These are phyloP conservation scores for Endocladia muricata DNA, from an alignment of 31 red algal species.

Conservation along the genomic window DNA sequence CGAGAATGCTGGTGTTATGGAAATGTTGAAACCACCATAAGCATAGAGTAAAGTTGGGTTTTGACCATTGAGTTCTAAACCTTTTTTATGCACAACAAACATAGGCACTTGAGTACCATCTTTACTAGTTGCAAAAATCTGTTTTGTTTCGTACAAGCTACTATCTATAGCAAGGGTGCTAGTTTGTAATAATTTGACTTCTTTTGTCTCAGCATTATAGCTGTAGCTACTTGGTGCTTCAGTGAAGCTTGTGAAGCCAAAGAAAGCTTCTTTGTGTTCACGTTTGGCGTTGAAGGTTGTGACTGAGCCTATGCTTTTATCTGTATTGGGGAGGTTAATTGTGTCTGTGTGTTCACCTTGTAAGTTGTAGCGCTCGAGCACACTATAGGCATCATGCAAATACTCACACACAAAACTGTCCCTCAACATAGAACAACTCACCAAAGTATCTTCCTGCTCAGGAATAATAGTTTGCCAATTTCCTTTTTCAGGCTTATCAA, in stretches of 20 bases:
- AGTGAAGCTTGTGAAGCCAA: neutral
- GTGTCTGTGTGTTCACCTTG: neutral
- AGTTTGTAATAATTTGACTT: neutral
- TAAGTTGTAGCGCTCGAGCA: neutral
- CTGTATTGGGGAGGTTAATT: slow-evolving; percentile 13
- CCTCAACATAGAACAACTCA: neutral
- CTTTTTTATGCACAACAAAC: neutral
- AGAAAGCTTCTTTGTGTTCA: neutral
- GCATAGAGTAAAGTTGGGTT: slow-evolving; percentile 31
- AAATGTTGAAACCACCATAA: slow-evolving; percentile 44
- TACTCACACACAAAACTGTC: neutral
- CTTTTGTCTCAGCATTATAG: neutral
- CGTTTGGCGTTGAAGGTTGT: neutral
- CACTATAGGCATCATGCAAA: slow-evolving; percentile 4
- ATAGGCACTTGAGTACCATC: slow-evolving; percentile 25
- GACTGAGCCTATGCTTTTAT: slow-evolving; percentile 14
- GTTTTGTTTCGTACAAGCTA: slow-evolving; percentile 15
- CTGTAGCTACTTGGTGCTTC: neutral
- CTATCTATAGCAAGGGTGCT: slow-evolving; percentile 19
- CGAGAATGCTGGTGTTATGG: slow-evolving; percentile 9
- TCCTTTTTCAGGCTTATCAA: slow-evolving; percentile 8
- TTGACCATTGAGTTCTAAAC: neutral
- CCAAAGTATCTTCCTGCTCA: slow-evolving; percentile 6
- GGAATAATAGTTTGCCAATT: slow-evolving; percentile 8
- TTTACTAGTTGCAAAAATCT: slow-evolving; percentile 16